Percentiles rank a stretch among this genome's conserved stretches.
These are phyloP conservation scores for Phyllosticta ampelicida DNA, from an alignment of 2,329 filamentous ascomycete species.

Conservation along the genomic window DNA sequence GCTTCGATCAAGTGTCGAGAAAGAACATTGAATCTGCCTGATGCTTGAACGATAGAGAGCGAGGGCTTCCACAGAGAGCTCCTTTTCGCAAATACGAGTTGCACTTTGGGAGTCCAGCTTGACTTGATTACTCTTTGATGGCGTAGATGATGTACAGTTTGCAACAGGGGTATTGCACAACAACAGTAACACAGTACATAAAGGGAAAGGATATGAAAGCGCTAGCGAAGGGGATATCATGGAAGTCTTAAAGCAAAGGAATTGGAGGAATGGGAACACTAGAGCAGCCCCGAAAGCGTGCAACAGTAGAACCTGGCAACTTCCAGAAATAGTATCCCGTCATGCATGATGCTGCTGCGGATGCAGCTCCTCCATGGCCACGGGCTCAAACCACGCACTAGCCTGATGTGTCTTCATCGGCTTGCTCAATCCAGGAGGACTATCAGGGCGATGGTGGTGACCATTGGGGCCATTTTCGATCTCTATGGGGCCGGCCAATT, in stretches of 20 bases:
- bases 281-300: background rate
- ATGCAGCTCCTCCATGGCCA: constrained; percentile 2
- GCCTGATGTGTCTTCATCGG: background rate
- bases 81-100: too few relatives aligned
- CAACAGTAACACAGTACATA: background rate
- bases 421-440: background rate
- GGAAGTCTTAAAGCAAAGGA: background rate
- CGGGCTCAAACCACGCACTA: constrained; percentile 7
- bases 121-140: background rate
- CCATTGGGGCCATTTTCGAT: background rate
- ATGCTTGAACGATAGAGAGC: background rate
- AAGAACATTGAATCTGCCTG: too few relatives aligned
- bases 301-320: background rate
- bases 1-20: too few relatives aligned
- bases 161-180: background rate
- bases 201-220: background rate
- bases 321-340: background rate
- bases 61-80: background rate
- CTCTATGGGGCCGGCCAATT: background rate
- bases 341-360: background rate
- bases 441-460: background rate
- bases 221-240: background rate
- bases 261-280: background rate
- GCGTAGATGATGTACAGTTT: background rate
- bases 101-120: background rate